Conservation (phyloP, 169 alveolate genomes). For the Plasmodium falciparum region DNA sequence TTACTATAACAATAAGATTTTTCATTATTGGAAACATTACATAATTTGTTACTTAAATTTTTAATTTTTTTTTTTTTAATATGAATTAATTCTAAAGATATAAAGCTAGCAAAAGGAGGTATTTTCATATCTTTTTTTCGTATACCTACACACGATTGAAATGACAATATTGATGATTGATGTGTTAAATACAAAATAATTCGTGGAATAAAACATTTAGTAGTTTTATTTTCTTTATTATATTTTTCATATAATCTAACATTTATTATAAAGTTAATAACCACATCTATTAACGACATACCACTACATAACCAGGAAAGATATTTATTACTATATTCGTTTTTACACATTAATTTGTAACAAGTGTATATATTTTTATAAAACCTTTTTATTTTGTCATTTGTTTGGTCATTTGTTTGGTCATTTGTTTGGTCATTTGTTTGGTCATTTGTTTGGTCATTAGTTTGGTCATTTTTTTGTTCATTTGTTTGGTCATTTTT, state of each 20-base stretch:
- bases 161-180: constrained; percentile 55
- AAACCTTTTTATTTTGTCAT: constrained; percentile 15
- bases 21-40: neutral
- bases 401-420: constrained; percentile 3
- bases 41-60: neutral
- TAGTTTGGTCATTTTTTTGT: no score
- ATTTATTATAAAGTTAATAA: constrained; percentile 45
- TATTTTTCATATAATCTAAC: constrained; percentile 38
- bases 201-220: constrained; percentile 33
- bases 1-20: neutral
- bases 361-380: constrained; percentile 57
- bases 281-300: constrained; percentile 70
- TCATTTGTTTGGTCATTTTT: no score
- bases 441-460: no score
- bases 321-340: constrained; percentile 56
- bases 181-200: constrained; percentile 58
- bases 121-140: constrained; percentile 48
- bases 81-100: constrained; percentile 58
- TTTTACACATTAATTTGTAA: constrained; percentile 49
- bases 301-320: constrained; percentile 69
- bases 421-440: neutral
- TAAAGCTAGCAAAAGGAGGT: constrained; percentile 59
- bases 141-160: constrained; percentile 71
- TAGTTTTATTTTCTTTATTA: constrained; percentile 6
- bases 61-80: constrained; percentile 18